phyloP scores from a whole-genome alignment of 148 eudicot species.

The Camellia japonica region DNA sequence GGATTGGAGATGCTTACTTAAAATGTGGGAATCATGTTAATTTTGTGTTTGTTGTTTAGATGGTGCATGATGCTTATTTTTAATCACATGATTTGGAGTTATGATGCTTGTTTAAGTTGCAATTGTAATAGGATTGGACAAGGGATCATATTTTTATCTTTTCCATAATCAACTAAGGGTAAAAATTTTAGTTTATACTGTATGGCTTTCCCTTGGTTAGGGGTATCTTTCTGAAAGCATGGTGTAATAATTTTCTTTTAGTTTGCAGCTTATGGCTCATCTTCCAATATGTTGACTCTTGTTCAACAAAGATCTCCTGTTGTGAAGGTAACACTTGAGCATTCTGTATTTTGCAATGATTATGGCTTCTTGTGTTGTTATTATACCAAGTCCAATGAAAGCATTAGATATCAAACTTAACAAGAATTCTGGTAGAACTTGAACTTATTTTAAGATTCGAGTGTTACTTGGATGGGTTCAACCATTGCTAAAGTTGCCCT shows the following conservation, averaged over 20 bases:
- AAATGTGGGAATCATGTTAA: neutral
- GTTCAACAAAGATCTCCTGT: slow-evolving; percentile 93
- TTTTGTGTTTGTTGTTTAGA: neutral
- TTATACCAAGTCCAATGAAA: neutral
- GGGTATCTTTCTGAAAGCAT: slow-evolving; percentile 11
- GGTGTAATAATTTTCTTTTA: neutral
- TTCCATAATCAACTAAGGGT: neutral
- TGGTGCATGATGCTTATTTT: neutral
- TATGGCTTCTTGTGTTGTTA: neutral
- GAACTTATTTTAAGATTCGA: neutral
- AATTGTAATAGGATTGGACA: neutral
- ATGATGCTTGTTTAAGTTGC: neutral
- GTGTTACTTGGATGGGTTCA: neutral
- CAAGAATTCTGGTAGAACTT: neutral
- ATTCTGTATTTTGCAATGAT: neutral
- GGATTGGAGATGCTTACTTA: neutral
- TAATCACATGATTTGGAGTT: neutral
- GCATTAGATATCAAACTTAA: neutral
- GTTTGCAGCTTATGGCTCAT: slow-evolving; percentile 63
- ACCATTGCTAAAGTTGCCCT: neutral
- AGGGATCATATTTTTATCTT: neutral
- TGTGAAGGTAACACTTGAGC: slow-evolving; percentile 53
- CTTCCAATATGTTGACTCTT: slow-evolving; percentile 47
- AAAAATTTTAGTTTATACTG: neutral
- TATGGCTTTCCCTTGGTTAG: neutral